Base-by-base conservation (phyloP, 192 early-diverging fungal genomes). In the Entomortierella chlamydospora region DNA sequence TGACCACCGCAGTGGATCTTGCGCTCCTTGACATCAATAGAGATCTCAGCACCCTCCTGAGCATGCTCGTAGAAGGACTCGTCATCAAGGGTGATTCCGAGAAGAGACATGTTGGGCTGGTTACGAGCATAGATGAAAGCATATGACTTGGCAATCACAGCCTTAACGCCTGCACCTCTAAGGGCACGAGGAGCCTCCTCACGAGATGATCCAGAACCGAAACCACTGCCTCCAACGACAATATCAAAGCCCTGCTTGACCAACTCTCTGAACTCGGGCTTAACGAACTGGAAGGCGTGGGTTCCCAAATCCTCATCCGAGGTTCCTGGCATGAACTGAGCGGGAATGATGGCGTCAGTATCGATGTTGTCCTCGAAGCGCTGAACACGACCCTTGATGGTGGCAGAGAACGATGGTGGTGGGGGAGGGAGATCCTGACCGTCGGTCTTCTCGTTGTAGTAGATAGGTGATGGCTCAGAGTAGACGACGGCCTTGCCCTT, bases 81-180 rank as follows among this genome's bases (percentile, higher is more conserved):
- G 72, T 94, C 90, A 49, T 83, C 87, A 55, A 94, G 82, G 28
- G 88, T 87, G 52, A 94, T 89, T 64, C 93, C 93, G 56, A 93
- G 85, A 15, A 94, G 86, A n/a, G 90, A 90, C 89, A 91, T 90
- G 82, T 94, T 94, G 73, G 90, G 87, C 86, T 94, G 93, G 88
- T 94, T 94, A 80, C 93, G 89, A 57, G 87, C 86, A 76, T 94
- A 94, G 78, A 94, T 94, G 70, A 91, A 94, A 0, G 93, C 91
- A 70, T 88, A 94, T 34, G 90, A 91, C 82, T 92, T 94, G 42
- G 93, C 93, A 66, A 94, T 93, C 28, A 94, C 92, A 23, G 90
- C 91, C 84, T 94, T 88, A 60, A 94, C 70, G 29, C 83, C 83
- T 25, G 87, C 86, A 51, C 90, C 92, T 69, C 87, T 89, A 51